Percentiles rank a stretch among this genome's conserved stretches.
Conservation (phyloP, 2,329 filamentous ascomycete species). For the Tympanopsis confertula region DNA sequence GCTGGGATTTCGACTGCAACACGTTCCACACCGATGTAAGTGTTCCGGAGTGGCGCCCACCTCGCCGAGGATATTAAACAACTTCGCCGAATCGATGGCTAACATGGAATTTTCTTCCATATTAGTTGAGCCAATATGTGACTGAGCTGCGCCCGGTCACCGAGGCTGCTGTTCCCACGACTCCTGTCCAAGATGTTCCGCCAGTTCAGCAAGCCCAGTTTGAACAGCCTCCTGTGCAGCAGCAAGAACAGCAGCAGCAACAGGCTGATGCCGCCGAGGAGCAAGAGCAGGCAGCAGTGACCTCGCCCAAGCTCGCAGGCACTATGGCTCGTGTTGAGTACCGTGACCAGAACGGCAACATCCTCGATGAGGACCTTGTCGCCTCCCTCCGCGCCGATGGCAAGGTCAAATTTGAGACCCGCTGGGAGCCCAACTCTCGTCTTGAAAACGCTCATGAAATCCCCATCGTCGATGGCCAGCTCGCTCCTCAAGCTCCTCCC, state of each 20-base stretch:
- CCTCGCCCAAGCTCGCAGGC: constrained; percentile 2
- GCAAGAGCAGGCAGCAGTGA: constrained; percentile 12
- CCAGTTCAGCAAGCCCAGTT: constrained; percentile 3
- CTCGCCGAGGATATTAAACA: constrained; percentile 6
- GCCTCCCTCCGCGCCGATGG: constrained; percentile 36
- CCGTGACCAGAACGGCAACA: constrained; percentile 53
- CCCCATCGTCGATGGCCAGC: constrained; percentile 23
- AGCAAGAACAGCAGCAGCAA: constrained; percentile 7
- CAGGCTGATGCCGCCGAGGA: constrained; percentile 5
- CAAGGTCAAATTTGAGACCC: constrained; percentile 55
- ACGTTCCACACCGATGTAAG: constrained; percentile 79
- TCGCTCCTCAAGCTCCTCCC: constrained; percentile 3
- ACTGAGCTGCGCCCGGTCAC: constrained; percentile 14
- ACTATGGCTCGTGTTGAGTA: constrained; percentile 47
- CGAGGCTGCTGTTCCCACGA: constrained; percentile 4
- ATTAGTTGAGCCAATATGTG: constrained; percentile 24
- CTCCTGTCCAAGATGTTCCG: constrained; percentile 1
- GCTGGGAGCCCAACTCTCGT: constrained; percentile 52
- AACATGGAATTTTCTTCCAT: constrained; percentile 16
- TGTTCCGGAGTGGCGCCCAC: constrained; percentile 19
- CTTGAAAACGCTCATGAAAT: constrained; percentile 47
- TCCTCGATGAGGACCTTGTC: constrained; percentile 49
- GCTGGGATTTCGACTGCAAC: constrained; percentile 98
- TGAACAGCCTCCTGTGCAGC: constrained; percentile 10
- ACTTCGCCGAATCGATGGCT: constrained; percentile 8